Evolutionary conservation across 495 filamentous ascomycete genomes (phyloP).

Genomic region (Aspergillus ostianus): DNA sequence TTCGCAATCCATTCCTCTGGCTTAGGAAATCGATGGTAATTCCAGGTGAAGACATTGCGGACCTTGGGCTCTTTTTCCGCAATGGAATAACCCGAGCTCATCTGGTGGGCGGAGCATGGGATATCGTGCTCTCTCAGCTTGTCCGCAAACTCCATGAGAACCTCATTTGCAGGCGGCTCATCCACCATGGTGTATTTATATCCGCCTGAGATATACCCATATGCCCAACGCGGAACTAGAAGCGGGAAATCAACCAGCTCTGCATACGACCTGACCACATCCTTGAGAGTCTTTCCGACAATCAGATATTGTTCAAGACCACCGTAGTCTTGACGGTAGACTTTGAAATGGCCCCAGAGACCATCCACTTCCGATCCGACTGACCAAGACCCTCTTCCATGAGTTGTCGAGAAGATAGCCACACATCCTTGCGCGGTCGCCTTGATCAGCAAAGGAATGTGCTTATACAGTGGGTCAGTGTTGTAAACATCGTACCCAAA

Average conservation of each 20-base stretch:
- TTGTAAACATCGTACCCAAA: slow-evolving; percentile 70
- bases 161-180: slow-evolving; percentile 56
- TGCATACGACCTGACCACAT: slow-evolving; percentile 62
- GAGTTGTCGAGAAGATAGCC: slow-evolving; percentile 64
- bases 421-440: slow-evolving; percentile 58
- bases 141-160: slow-evolving; percentile 56
- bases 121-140: slow-evolving; percentile 62
- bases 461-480: slow-evolving; percentile 71
- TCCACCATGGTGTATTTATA: slow-evolving; percentile 70
- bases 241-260: slow-evolving; percentile 63
- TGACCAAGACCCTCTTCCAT: slow-evolving; percentile 59
- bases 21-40: slow-evolving; percentile 62
- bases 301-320: slow-evolving; percentile 69
- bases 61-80: slow-evolving; percentile 63
- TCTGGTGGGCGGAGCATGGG: slow-evolving; percentile 69
- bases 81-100: slow-evolving; percentile 72
- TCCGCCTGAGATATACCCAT: slow-evolving; percentile 66
- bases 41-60: slow-evolving; percentile 71
- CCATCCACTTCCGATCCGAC: slow-evolving; percentile 71
- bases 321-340: slow-evolving; percentile 67
- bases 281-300: slow-evolving; percentile 61
- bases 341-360: slow-evolving; percentile 68
- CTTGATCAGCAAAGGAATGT: slow-evolving; percentile 67
- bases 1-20: slow-evolving; percentile 58
- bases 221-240: slow-evolving; percentile 65